Base-by-base conservation (phyloP, 23 red algal genomes). In the Gracilaria vermiculophylla region DNA sequence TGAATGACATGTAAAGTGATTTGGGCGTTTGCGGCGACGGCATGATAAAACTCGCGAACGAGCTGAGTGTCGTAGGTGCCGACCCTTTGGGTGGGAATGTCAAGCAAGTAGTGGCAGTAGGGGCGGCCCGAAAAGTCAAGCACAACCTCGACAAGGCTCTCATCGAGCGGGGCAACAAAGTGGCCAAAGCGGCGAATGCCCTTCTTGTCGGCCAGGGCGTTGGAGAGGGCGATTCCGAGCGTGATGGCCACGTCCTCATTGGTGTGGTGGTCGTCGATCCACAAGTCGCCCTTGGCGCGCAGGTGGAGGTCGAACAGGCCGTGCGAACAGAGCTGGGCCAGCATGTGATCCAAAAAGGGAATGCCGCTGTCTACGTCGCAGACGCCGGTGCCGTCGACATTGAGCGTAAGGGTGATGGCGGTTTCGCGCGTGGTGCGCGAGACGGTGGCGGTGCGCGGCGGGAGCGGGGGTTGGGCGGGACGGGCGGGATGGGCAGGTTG, bases 251-350 rank as follows among this genome's bases (percentile, higher is more conserved):
- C 81, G 48, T 98, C 96, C 76, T 98, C 96, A 66, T 98, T 98
- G 37, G 92, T 95, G 81, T 98, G 96, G 51, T 98, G 96, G 57
- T 98, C 96, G 62, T 98, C 96, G 43, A 98, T 98, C 87, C 94
- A 91, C 44, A 92, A 89, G 71, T 98, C 96, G 21, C 96, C 96
- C 15, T 80, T 58, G n/a, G 96, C 96, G 45, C 89, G 88, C 61
- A 98, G 25, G 33, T 95, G 33, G 32, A 98, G 75, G 69, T 98
- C 96, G 34, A 98, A 64, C 24, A 98, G 58, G 47, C 96, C 96
- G 69, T 98, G 96, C 27, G 92, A 93, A 47, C 86, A 91, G 44
- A 98, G 49, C 83, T 98, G 96, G 27, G 77, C 49, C 0, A 98
- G 91, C 96, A 98, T 98, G 80, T 98, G 96, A 77, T 98, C 96